Conservation (phyloP, 2,329 filamentous ascomycete genomes). For the Colletotrichum liaoningense region DNA sequence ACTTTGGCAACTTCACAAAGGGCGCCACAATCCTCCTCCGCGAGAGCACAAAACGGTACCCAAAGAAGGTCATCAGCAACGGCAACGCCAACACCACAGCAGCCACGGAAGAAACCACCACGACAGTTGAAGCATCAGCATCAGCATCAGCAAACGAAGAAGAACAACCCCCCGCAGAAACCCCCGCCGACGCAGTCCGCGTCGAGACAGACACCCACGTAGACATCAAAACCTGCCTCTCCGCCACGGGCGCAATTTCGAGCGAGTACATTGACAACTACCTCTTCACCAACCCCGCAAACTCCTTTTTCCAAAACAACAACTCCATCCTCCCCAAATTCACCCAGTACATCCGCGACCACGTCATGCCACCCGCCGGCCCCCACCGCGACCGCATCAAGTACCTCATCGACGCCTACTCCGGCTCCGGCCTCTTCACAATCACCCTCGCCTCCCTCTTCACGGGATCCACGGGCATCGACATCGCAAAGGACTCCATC, state of each 20-base stretch:
- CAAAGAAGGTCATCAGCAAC: slow-evolving; percentile 56
- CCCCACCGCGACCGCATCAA: slow-evolving; percentile 65
- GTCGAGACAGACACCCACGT: slow-evolving; percentile 70
- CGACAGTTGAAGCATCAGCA: slow-evolving; percentile 33
- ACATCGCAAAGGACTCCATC: slow-evolving; percentile 86
- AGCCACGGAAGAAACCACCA: slow-evolving; percentile 56
- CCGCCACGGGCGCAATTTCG: slow-evolving; percentile 82
- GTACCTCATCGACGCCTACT: slow-evolving; percentile 97
- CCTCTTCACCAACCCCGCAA: slow-evolving; percentile 90
- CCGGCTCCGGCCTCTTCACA: slow-evolving; percentile 95
- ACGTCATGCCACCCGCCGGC: slow-evolving; percentile 70
- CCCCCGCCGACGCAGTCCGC: slow-evolving; percentile 55
- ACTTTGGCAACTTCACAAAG: slow-evolving; percentile 78
- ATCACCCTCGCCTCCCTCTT: slow-evolving; percentile 90
- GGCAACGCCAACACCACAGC: slow-evolving; percentile 45
- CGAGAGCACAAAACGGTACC: slow-evolving; percentile 80
- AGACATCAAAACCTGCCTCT: slow-evolving; percentile 90
- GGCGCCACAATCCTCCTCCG: slow-evolving; percentile 91
- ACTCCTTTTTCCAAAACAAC: slow-evolving; percentile 99
- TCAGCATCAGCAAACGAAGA: neutral
- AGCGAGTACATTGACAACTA: slow-evolving; percentile 91
- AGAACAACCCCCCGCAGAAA: slow-evolving; percentile 40
- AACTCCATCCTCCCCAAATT: slow-evolving; percentile 94
- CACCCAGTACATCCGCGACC: slow-evolving; percentile 85
- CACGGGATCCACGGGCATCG: slow-evolving; percentile 87